These are phyloP conservation scores for Manihot esculenta DNA, from an alignment of 441 rosid species.

Conservation along the genomic window DNA sequence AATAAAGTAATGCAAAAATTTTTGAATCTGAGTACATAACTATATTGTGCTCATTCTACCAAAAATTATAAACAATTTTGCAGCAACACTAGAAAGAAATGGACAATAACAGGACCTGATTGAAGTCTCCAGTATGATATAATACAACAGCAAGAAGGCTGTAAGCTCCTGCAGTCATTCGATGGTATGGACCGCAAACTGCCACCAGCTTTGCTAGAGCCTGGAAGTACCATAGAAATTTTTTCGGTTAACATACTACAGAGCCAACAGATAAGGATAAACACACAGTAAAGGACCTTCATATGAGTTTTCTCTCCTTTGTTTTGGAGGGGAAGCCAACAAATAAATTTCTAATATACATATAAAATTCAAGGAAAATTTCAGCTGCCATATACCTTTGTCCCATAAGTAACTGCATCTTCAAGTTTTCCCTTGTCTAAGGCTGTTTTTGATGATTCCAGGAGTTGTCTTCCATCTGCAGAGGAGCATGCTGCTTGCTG, in stretches of 20 bases:
- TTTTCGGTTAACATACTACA: slow-evolving; percentile 19
- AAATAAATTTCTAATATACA: slow-evolving; percentile 3
- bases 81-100: slow-evolving; percentile 9
- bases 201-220: slow-evolving; percentile 83
- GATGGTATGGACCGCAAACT: slow-evolving; percentile 93
- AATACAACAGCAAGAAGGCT: slow-evolving; percentile 95
- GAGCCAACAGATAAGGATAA: slow-evolving; percentile 15
- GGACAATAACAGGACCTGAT: slow-evolving; percentile 57
- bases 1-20: slow-evolving; percentile 9
- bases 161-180: slow-evolving; percentile 87
- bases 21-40: neutral
- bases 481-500: slow-evolving; percentile 93
- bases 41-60: slow-evolving; percentile 2
- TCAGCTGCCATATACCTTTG: slow-evolving; percentile 55
- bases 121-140: slow-evolving; percentile 91
- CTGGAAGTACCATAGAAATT: slow-evolving; percentile 37
- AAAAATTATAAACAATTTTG: slow-evolving; percentile 6
- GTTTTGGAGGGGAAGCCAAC: neutral
- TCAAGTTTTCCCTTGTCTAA: slow-evolving; percentile 93
- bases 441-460: slow-evolving; percentile 91
- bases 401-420: slow-evolving; percentile 82
- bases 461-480: slow-evolving; percentile 75
- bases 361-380: slow-evolving; percentile 28
- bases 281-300: slow-evolving; percentile 14
- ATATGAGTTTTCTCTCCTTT: slow-evolving; percentile 11